Conservation (phyloP, 2,329 filamentous ascomycete species). For the Neophaeococcomyces aloes region DNA sequence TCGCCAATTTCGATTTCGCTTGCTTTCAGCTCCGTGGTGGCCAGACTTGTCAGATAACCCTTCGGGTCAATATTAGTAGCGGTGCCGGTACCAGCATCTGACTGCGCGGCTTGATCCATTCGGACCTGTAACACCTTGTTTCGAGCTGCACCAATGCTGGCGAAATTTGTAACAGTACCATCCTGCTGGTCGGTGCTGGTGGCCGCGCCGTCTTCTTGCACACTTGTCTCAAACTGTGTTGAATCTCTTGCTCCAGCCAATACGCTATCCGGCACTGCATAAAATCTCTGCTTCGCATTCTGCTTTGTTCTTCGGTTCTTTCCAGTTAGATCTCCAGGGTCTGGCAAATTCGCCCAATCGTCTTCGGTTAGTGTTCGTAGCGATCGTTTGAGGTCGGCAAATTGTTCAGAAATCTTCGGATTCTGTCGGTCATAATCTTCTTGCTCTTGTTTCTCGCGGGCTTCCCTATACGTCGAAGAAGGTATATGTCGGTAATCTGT, state of each 20-base stretch:
- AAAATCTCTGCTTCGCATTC: conserved; percentile 68
- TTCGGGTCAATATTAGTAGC: conserved; percentile 88
- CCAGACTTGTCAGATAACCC: conserved; percentile 87
- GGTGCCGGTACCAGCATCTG: conserved; percentile 60
- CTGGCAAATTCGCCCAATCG: conserved; percentile 90
- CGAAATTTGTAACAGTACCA: conserved; percentile 95
- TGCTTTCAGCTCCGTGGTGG: conserved; percentile 67
- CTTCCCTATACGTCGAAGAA: conserved; percentile 64
- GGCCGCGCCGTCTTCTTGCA: conserved; percentile 66
- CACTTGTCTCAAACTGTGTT: conserved; percentile 72
- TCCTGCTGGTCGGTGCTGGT: conserved; percentile 47
- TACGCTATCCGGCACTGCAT: conserved; percentile 93
- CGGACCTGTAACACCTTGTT: conserved; percentile 94
- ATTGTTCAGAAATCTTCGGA: conserved; percentile 95
- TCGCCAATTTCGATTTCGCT: conserved; percentile 81
- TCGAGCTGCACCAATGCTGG: conserved; percentile 88
- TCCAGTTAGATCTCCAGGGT: conserved; percentile 91
- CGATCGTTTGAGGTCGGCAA: conserved; percentile 87
- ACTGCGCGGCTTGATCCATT: conserved; percentile 75
- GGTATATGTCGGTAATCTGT: conserved; percentile 65
- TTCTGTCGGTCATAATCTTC: conserved; percentile 96
- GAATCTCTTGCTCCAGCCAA: conserved; percentile 74
- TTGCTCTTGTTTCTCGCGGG: conserved; percentile 77
- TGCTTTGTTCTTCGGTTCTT: conserved; percentile 81
- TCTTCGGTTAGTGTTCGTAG: conserved; percentile 83